phyloP scores from a whole-genome alignment of 441 rosid species.

The Viola pubescens region DNA sequence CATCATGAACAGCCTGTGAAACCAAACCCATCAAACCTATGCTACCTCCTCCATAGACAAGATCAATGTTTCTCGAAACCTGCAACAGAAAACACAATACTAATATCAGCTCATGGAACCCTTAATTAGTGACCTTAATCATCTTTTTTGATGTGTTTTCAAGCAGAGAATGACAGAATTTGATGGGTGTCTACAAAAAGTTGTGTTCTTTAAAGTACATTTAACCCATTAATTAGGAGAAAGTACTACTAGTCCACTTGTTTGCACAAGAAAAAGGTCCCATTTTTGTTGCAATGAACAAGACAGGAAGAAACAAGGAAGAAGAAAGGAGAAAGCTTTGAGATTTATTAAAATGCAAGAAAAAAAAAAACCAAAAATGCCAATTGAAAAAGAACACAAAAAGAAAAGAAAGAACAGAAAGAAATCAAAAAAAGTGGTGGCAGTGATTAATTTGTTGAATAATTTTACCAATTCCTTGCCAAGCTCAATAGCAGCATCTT shows the following conservation, averaged over 20 bases:
- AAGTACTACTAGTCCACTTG: background rate
- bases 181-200: slow-evolving; percentile 13
- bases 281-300: slow-evolving; percentile 5
- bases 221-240: background rate
- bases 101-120: slow-evolving; percentile 16
- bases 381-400: no score
- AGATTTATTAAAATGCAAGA: background rate
- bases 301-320: slow-evolving; percentile 17
- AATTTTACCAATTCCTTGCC: slow-evolving; percentile 84
- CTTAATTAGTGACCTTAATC: no score
- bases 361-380: background rate
- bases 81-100: slow-evolving; percentile 26
- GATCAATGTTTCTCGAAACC: slow-evolving; percentile 88
- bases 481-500: slow-evolving; percentile 95
- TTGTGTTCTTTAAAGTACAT: slow-evolving; percentile 13
- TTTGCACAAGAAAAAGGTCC: slow-evolving; percentile 2
- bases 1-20: slow-evolving; percentile 91
- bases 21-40: slow-evolving; percentile 94
- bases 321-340: slow-evolving; percentile 5
- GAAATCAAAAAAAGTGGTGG: background rate
- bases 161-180: background rate
- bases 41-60: slow-evolving; percentile 97
- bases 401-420: background rate
- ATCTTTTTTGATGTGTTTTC: background rate
- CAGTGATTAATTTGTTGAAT: slow-evolving; percentile 1